phyloP scores from a whole-genome alignment of 2,329 filamentous ascomycete species.

The Ophiostoma fasciatum region DNA sequence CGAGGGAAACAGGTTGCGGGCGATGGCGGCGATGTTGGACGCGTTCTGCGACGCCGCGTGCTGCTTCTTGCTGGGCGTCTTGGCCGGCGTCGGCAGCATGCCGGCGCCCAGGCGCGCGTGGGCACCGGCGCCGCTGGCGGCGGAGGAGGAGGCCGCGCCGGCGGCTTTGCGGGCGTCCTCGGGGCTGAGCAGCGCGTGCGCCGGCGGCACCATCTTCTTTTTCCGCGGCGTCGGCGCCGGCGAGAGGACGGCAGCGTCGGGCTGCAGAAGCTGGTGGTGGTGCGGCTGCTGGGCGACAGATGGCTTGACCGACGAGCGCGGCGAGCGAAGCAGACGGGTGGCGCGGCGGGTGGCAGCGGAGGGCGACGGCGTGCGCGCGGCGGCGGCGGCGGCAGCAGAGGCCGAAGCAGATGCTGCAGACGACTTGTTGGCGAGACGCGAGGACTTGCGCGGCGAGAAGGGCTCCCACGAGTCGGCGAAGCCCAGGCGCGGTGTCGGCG shows the following conservation, averaged over 20 bases:
- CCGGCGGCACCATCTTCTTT: constrained; percentile 30
- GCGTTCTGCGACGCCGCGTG: constrained; percentile 31
- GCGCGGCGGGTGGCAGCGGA: constrained; percentile 13
- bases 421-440: constrained; percentile 35
- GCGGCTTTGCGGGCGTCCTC: constrained; percentile 28
- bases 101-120: constrained; percentile 20
- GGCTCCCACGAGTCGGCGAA: constrained; percentile 56
- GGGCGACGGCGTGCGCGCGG: constrained; percentile 41
- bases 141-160: constrained; percentile 19
- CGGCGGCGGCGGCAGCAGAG: constrained; percentile 19
- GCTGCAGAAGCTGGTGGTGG: neutral
- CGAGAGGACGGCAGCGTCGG: constrained; percentile 15
- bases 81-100: constrained; percentile 64
- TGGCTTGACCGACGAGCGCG: constrained; percentile 16
- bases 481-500: constrained; percentile 53
- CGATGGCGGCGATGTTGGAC: constrained; percentile 37
- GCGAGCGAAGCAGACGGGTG: constrained; percentile 16
- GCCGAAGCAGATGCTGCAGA: neutral
- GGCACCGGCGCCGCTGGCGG: constrained; percentile 19
- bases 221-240: constrained; percentile 35
- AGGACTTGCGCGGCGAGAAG: constrained; percentile 56
- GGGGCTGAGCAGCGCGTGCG: constrained; percentile 27
- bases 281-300: too few species aligned
- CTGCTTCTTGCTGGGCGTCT: constrained; percentile 55
- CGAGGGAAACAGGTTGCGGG: constrained; percentile 47